phyloP scores from a whole-genome alignment of 2,329 filamentous ascomycete genomes.

The Neofusicoccum parvum region DNA sequence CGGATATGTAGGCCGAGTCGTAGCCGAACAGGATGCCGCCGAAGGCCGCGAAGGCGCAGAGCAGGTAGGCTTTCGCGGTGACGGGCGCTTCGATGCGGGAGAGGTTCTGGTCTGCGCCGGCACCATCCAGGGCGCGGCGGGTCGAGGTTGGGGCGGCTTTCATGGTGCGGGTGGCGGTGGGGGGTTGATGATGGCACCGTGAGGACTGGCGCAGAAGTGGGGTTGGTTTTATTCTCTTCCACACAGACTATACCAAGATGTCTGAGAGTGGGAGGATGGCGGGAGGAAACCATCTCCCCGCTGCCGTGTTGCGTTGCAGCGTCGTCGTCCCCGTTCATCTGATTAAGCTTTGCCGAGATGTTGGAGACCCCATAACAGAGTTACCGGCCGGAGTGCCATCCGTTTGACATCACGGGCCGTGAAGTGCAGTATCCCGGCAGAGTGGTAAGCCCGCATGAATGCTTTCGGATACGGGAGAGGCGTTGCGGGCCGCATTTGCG shows the following conservation, averaged over 20 bases:
- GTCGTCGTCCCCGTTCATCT: neutral
- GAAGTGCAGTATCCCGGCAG: neutral
- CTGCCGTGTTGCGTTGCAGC: neutral
- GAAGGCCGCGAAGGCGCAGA: no score
- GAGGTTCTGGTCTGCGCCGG: neutral
- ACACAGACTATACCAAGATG: no score
- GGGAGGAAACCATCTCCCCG: no score
- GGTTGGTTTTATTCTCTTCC: no score
- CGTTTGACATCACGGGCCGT: neutral
- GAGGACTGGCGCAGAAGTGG: no score
- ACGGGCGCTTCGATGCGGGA: neutral
- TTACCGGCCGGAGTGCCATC: neutral
- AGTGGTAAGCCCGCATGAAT: no score
- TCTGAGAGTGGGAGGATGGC: no score
- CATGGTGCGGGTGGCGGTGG: neutral
- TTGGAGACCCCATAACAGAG: neutral
- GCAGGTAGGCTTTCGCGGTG: neutral
- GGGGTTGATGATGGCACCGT: neutral
- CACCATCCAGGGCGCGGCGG: neutral
- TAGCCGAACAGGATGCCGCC: no score
- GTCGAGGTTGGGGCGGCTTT: neutral
- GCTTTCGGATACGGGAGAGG: no score
- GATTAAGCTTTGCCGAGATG: neutral
- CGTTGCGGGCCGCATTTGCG: no score
- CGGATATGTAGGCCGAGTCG: no score